These are phyloP conservation scores for Furcasterigmium sp. DNA, from an alignment of 2,329 filamentous ascomycete species.

Conservation along the genomic window DNA sequence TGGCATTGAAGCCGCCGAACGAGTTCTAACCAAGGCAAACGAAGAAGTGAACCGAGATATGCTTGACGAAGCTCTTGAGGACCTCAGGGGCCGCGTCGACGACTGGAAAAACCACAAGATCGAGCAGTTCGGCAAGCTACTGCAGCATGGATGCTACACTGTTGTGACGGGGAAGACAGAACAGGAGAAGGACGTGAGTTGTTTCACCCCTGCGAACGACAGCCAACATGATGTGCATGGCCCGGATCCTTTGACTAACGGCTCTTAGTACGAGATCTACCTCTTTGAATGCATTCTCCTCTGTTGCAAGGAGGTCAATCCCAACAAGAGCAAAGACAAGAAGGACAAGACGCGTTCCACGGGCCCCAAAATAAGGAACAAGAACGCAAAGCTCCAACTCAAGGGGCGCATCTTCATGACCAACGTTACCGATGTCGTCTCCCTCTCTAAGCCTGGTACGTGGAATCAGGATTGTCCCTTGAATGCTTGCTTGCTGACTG, in stretches of 20 bases:
- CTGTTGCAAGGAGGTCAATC: conserved; percentile 91
- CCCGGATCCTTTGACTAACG: conserved; percentile 5
- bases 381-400: conserved; percentile 79
- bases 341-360: conserved; percentile 57
- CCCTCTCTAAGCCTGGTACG: conserved; percentile 83
- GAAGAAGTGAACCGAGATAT: conserved; percentile 87
- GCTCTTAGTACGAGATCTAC: conserved; percentile 83
- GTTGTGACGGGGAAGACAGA: conserved; percentile 88
- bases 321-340: conserved; percentile 78
- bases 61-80: conserved; percentile 74
- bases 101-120: conserved; percentile 96
- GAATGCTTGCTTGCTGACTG: conserved; percentile 20
- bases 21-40: conserved; percentile 80
- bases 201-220: too few species aligned
- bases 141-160: conserved; percentile 85
- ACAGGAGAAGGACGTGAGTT: conserved; percentile 78
- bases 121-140: conserved; percentile 82
- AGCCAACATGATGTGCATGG: too few species aligned
- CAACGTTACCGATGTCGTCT: conserved; percentile 93
- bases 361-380: conserved; percentile 53
- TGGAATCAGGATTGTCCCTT: too few species aligned
- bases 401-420: conserved; percentile 99
- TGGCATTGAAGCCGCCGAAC: conserved; percentile 77
- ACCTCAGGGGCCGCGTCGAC: conserved; percentile 77
- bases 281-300: conserved; percentile 93